These are phyloP conservation scores for Stagonosporopsis tanaceti DNA, from an alignment of 2,329 filamentous ascomycete genomes.

Conservation along the genomic window DNA sequence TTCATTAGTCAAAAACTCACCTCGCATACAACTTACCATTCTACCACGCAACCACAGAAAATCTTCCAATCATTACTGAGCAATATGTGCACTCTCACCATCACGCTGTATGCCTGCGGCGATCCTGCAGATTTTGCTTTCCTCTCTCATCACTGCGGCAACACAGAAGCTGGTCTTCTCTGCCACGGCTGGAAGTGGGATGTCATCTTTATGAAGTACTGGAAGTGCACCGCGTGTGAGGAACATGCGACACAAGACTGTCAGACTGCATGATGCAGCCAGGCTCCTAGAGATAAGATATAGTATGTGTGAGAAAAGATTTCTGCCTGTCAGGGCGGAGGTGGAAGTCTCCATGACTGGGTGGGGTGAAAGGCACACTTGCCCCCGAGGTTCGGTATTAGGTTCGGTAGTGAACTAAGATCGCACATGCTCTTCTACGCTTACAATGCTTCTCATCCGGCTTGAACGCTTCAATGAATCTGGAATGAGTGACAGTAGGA, in stretches of 20 bases:
- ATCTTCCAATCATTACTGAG: neutral
- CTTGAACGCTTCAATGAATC: constrained; percentile 16
- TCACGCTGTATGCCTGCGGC: neutral
- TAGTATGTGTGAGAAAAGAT: no score
- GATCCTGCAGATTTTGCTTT: neutral
- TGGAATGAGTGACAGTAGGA: constrained; percentile 1
- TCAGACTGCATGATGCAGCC: neutral
- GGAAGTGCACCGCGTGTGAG: neutral
- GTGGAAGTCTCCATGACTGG: neutral
- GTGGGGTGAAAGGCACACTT: neutral
- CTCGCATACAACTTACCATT: neutral
- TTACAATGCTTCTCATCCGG: constrained; percentile 8
- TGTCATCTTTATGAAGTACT: neutral
- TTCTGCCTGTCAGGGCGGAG: neutral
- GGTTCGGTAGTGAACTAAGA: neutral
- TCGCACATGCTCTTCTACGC: neutral
- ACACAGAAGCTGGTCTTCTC: neutral
- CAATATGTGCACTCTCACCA: neutral
- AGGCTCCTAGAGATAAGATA: no score
- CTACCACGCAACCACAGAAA: neutral
- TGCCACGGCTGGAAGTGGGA: neutral
- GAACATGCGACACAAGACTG: neutral
- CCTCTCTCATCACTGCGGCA: neutral
- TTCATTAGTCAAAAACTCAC: neutral
- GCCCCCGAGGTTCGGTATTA: neutral